A percentile compares a stretch with the other conserved stretches of the same genome.
Evolutionary conservation across 2,329 filamentous ascomycete genomes (phyloP).

Genomic region (Fusarium zealandicum): DNA sequence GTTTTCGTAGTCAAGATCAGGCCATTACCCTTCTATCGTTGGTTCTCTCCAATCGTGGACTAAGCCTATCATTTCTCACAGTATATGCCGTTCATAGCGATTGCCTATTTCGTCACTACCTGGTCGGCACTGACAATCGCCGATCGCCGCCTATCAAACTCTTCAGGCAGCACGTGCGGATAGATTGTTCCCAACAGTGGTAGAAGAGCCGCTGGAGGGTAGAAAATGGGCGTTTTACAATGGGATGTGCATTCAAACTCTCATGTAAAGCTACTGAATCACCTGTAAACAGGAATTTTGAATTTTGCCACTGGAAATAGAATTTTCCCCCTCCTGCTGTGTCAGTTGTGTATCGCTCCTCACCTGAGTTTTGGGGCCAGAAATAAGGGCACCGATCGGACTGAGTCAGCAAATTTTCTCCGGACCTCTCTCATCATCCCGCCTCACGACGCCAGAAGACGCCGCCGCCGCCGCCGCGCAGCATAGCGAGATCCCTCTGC

Average conservation of each 20-base stretch:
- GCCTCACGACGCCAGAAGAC: slow-evolving; percentile 33
- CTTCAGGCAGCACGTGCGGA: slow-evolving; percentile 11
- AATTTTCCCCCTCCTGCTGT: slow-evolving; percentile 39
- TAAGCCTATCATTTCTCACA: too few relatives aligned
- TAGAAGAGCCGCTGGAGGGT: background rate
- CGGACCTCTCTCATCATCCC: slow-evolving; percentile 44
- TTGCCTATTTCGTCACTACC: too few relatives aligned
- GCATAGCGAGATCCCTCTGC: slow-evolving; percentile 29
- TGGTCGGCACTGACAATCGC: slow-evolving; percentile 15
- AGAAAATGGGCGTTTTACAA: background rate
- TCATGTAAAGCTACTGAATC: background rate
- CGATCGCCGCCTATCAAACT: slow-evolving; percentile 12
- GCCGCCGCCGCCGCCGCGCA: slow-evolving; percentile 32
- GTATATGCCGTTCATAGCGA: too few relatives aligned
- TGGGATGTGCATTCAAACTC: background rate
- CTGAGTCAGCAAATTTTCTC: slow-evolving; percentile 55
- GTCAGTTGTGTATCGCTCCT: slow-evolving; percentile 50
- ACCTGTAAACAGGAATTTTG: slow-evolving; percentile 14
- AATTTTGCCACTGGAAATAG: slow-evolving; percentile 30
- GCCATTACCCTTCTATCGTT: too few relatives aligned
- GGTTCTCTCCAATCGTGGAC: too few relatives aligned
- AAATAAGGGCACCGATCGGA: slow-evolving; percentile 49
- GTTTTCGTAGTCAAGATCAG: too few relatives aligned
- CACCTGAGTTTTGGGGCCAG: slow-evolving; percentile 49
- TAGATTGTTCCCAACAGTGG: background rate